These are phyloP conservation scores for Marchantia paleacea DNA, from an alignment of 225 moss, liverwort and hornwort species.

Conservation along the genomic window DNA sequence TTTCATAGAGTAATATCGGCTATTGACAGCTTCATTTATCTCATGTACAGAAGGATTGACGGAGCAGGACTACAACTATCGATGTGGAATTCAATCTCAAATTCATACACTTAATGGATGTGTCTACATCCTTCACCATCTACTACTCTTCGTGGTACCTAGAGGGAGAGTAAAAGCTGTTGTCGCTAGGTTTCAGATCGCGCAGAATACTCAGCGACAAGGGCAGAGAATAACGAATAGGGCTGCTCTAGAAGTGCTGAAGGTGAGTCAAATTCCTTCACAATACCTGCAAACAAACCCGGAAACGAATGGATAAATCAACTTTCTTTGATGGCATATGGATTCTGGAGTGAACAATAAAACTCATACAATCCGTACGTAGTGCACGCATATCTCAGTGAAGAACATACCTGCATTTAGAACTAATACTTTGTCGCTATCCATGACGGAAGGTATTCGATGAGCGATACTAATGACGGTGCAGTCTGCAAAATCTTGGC, in stretches of 20 bases:
- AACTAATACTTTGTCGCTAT: constrained; percentile 76
- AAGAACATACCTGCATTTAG: constrained; percentile 51
- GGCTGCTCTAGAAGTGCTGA: constrained; percentile 3
- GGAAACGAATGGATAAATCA: neutral
- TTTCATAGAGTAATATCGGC: too few relatives aligned
- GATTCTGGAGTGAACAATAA: too few relatives aligned
- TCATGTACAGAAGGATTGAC: too few relatives aligned
- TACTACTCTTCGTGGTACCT: too few relatives aligned
- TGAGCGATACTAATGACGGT: constrained; percentile 92
- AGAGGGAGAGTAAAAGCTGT: neutral
- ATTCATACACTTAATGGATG: too few relatives aligned
- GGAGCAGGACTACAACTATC: too few relatives aligned
- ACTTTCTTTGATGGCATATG: too few relatives aligned
- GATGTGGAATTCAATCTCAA: too few relatives aligned
- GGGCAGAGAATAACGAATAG: neutral
- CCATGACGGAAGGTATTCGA: constrained; percentile 88
- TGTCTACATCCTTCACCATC: too few relatives aligned
- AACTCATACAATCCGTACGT: too few relatives aligned
- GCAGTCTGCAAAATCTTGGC: constrained; percentile 56
- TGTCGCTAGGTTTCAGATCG: neutral
- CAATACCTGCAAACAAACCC: neutral
- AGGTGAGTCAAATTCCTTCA: constrained; percentile 18
- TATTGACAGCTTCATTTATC: too few relatives aligned
- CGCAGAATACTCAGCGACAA: constrained; percentile 1
- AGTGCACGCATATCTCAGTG: neutral